Percentiles rank a stretch among this genome's conserved stretches.
phyloP scores from a whole-genome alignment of 2,329 filamentous ascomycete genomes.

The Aspergillus latus region DNA sequence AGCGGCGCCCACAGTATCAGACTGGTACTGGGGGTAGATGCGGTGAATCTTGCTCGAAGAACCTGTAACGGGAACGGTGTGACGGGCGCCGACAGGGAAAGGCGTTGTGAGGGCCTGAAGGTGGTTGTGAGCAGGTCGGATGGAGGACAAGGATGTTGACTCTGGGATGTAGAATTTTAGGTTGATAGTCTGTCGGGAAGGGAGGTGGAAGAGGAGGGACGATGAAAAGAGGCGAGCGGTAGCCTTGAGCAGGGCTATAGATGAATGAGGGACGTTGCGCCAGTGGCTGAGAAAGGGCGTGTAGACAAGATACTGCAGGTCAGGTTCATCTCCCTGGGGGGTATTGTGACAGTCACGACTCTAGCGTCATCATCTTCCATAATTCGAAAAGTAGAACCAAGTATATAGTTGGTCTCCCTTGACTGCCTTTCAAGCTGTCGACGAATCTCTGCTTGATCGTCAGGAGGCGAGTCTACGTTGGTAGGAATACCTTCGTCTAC shows the following conservation, averaged over 20 bases:
- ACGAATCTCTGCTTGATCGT: conserved; percentile 14
- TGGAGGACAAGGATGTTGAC: conserved; percentile 11
- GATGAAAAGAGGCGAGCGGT: conserved; percentile 19
- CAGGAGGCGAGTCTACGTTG: not conserved
- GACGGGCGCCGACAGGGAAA: conserved; percentile 15
- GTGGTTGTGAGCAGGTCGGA: conserved; percentile 14
- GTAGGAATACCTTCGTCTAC: conserved; percentile 17
- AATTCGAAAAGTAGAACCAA: conserved; percentile 6
- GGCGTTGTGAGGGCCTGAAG: not conserved
- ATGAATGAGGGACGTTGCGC: not conserved
- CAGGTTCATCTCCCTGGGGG: conserved; percentile 6
- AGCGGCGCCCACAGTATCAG: not conserved
- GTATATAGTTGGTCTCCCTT: conserved; percentile 5
- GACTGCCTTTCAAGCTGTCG: conserved; percentile 16
- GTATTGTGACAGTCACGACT: conserved; percentile 18
- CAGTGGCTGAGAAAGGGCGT: conserved; percentile 17
- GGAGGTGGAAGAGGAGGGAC: conserved; percentile 10
- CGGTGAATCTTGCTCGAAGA: not conserved
- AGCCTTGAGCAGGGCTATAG: conserved; percentile 11
- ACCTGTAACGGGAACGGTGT: conserved; percentile 7
- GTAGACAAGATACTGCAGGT: conserved; percentile 21
- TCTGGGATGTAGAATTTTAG: conserved; percentile 19
- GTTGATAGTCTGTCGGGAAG: conserved; percentile 11
- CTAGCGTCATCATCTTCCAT: conserved; percentile 8
- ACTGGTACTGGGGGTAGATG: not conserved